Evolutionary conservation across 1,139 yeast genomes (phyloP), one percentile per base, ranked within the genome.

Genomic region (Wickerhamomyces sp.): DNA sequence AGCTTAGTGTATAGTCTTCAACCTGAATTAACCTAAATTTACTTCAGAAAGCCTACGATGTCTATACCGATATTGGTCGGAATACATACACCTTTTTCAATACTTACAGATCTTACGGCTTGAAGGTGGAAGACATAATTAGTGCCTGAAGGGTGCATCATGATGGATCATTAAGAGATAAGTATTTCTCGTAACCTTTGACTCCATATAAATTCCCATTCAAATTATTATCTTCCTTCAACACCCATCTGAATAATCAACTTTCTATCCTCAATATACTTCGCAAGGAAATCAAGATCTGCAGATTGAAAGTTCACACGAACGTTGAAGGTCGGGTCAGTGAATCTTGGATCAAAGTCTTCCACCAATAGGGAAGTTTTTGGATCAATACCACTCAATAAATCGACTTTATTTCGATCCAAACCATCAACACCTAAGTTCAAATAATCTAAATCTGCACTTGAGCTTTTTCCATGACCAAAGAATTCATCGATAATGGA

Each of bases 261-360:
- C 40, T 52, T 54, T 32, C 54, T 45, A 18, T 58, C 61, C 15
- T 50, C 55, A 10, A 45, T 43, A 23, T 49, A 54, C 36, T 46
- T 50, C n/a, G 49, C 42, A 30, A 58, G 6, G 30, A 56, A 51
- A 14, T 45, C 41, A 34, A 46, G 31, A 18, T 45, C 44, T 0
- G 55, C 51, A 4, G 35, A 14, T 23, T 50, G 58, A 44, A 49
- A 51, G 8, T 41, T 43, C 26, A 52, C 32, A 2, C 29, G 23
- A 8, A 40, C 43, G n/a, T 46, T 45, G 46, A 50, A 57, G 2
- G 52, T 35, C 7, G 58, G 56, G 37, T 56, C 60, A 1, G 39
- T 46, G 35, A 37, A 51, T 33, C 59, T 47, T 27, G 61, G 60
- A 45, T 57, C 60, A 45, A 41, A 56, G 39, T 57, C 61, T 1